Base-by-base conservation (phyloP, 768 basidiomycete genomes). In the Russula virescens region DNA sequence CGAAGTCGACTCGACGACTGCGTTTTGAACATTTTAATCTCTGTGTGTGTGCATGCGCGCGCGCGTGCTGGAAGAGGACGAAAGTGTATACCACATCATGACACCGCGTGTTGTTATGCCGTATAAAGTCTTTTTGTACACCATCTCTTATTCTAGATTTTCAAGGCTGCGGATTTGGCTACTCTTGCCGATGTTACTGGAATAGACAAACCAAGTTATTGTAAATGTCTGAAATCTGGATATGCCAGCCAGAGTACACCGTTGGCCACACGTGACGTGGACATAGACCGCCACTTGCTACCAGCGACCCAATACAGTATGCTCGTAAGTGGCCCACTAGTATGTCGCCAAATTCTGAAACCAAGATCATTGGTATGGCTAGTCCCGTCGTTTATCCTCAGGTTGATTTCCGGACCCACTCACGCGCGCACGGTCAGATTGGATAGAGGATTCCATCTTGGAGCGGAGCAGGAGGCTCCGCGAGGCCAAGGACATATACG, bases 401-500 rank as follows among this genome's bases (percentile, higher is more conserved):
- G 2, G 5, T 40, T 10, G n/a, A n/a, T 7, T 10, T 14, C 28
- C 21, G 5, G 23, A 35, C 21, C 60, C 47, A 64, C 38, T 9
- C 28, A 8, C 21, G 47, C 31, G 31, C 3, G 16, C 31, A 31
- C 31, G 28, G 6, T 60, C 35, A 97, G 96, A 98, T 73, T 98
- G 96, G 96, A 90, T 98, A 52, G 91, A 97, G 70, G 96, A 98
- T 75, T 91, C 94, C 3, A 84, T 94, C 47, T 81, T 91, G 35
- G 96, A 98, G 71, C 82, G 94, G 28, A 89, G 88, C 65, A 79
- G 90, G 68, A 86, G 92, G 25, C 78, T 89, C 68, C 81, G 85
- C 62, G 80, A 81, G 66, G 77, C 81, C n/a, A 79, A 78, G 53
- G 77, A 77, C 25, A 70, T 78, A 13, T 75, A 80, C 66, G 70